Conservation (phyloP, 805 yeast species). For the Sungouiella thailandica region DNA sequence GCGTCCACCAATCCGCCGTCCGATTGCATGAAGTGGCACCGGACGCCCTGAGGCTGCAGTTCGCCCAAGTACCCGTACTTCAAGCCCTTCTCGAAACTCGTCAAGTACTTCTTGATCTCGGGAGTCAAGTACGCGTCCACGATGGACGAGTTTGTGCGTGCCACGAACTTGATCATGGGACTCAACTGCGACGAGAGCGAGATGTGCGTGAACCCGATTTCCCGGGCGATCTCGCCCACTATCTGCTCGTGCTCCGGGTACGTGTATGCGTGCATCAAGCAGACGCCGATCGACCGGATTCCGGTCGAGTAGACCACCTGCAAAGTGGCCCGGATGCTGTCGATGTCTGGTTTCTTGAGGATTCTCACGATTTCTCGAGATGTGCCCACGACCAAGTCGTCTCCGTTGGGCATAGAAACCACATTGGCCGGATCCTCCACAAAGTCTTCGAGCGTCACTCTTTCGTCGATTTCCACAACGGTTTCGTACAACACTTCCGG, state of each 20-base stretch:
- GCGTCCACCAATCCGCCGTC: constrained; percentile 94
- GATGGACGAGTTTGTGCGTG: constrained; percentile 37
- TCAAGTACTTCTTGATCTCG: constrained; percentile 29
- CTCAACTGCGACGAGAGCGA: constrained; percentile 37
- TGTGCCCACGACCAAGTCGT: constrained; percentile 30
- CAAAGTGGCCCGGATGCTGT: constrained; percentile 19
- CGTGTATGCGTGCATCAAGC: constrained; percentile 38
- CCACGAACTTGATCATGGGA: constrained; percentile 42
- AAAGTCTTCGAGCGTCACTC: constrained; percentile 64
- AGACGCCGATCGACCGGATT: constrained; percentile 24
- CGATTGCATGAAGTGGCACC: constrained; percentile 87
- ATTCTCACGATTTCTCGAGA: constrained; percentile 32
- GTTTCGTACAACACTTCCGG: constrained; percentile 66
- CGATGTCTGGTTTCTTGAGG: constrained; percentile 27
- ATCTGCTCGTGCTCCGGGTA: constrained; percentile 34
- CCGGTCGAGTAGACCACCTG: constrained; percentile 18
- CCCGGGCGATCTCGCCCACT: constrained; percentile 30
- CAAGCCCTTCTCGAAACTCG: constrained; percentile 36
- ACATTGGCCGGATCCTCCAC: constrained; percentile 11
- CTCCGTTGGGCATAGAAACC: constrained; percentile 16
- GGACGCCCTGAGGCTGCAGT: constrained; percentile 37
- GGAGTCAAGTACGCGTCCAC: constrained; percentile 43
- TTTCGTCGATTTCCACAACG: constrained; percentile 83
- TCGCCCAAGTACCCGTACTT: constrained; percentile 29
- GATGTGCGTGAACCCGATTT: constrained; percentile 32